phyloP scores from a whole-genome alignment of 768 basidiomycete genomes.

The Boletellus sp. region DNA sequence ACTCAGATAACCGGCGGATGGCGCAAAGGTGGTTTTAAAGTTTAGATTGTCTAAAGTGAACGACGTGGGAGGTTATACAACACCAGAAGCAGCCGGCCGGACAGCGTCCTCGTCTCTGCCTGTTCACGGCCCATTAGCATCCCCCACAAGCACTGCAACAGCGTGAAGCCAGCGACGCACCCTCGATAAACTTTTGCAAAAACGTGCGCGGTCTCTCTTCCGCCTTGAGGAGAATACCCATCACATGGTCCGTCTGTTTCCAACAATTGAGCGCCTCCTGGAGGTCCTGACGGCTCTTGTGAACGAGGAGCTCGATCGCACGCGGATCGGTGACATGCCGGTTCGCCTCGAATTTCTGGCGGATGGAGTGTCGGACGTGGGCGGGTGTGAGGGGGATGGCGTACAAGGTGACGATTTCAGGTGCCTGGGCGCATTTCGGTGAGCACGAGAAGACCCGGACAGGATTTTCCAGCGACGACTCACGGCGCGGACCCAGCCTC shows the following conservation, averaged over 20 bases:
- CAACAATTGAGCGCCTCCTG: slow-evolving; percentile 95
- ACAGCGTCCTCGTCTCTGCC: slow-evolving; percentile 75
- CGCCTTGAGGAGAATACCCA: slow-evolving; percentile 60
- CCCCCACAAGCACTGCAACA: neutral
- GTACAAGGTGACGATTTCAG: slow-evolving; percentile 82
- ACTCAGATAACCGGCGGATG: neutral
- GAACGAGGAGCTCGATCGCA: slow-evolving; percentile 80
- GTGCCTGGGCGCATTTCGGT: slow-evolving; percentile 61
- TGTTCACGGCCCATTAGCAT: slow-evolving; percentile 25
- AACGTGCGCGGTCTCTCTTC: slow-evolving; percentile 56
- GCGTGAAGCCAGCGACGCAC: slow-evolving; percentile 40
- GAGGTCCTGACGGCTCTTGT: slow-evolving; percentile 82
- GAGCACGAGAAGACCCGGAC: neutral
- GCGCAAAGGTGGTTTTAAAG: neutral
- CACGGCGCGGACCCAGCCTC: slow-evolving; percentile 92
- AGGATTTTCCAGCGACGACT: slow-evolving; percentile 29
- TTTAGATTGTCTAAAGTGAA: slow-evolving; percentile 6
- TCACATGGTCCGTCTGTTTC: slow-evolving; percentile 82
- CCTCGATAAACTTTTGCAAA: slow-evolving; percentile 81
- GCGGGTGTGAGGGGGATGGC: slow-evolving; percentile 76
- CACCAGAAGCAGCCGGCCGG: slow-evolving; percentile 59
- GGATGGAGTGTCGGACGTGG: slow-evolving; percentile 74
- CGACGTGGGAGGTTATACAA: slow-evolving; percentile 18
- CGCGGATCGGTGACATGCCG: slow-evolving; percentile 75
- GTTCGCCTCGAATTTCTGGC: slow-evolving; percentile 85